Evolutionary conservation across 1,284 basidiomycete genomes (phyloP), one percentile per base, ranked within the genome.

Genomic region (Papiliotrema nemorosa): DNA sequence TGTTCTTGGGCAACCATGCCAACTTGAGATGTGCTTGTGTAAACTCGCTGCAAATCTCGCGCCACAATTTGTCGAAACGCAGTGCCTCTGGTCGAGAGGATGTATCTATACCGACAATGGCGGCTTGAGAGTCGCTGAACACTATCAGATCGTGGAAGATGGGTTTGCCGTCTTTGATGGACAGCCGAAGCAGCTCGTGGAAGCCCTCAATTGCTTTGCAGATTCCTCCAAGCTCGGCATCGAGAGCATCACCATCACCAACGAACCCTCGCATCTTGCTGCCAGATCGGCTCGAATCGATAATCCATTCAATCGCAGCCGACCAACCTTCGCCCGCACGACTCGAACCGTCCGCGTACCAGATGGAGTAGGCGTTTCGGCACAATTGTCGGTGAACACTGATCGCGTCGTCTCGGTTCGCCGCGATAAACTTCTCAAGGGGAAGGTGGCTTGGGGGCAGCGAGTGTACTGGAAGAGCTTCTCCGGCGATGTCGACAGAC

Each of bases 311-410:
- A 9, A 74, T 55, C 3, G 71, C 72, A 0, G 73, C 64, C 10
- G 59, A 71, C 73, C 73, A 75, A 2, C 67, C 70, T 60, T 73
- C 72, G 20, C 71, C 73, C 0, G 65, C 70, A 18, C 72, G 60
- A n/a, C 59, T 65, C 9, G 66, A 67, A 0, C 67, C 69, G 37
- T 70, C 72, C 1, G 72, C 63, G 52, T 75, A 75, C 66, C 70
- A 75, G 7, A 73, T 59, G 0, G 67, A 62, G 2, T 58, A 38
- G 24, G 59, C 54, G 7, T 47, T 47, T 5, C 54, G 52, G 55
- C 64, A 64, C 20, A 75, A 39, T 3, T 64, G 66, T 9, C 64
- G 58, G 53, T 75, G 73, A 3, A 73, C 49, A 31, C 67, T 59
- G 48, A 73, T 48, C 5, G 71, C 70, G 35, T 73, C 73, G 2